These are phyloP conservation scores for Trichoderma endophyticum DNA, from an alignment of 2,329 filamentous ascomycete species.

Conservation along the genomic window DNA sequence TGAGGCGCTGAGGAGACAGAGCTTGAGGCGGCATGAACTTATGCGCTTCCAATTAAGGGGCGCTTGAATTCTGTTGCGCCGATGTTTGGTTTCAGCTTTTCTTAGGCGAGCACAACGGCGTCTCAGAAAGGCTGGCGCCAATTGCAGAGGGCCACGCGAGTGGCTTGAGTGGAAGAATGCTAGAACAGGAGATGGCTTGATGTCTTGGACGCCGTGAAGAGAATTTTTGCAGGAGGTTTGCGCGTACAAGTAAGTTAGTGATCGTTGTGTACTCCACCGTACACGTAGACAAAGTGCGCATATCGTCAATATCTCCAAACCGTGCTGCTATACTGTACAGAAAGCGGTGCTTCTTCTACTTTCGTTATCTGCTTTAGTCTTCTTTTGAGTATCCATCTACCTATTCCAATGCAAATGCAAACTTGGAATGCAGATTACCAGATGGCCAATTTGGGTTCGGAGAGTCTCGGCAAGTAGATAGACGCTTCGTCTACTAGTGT, in stretches of 20 bases:
- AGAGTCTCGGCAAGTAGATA: not conserved
- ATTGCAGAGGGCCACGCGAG: slow-evolving; percentile 10
- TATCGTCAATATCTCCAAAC: too few relatives aligned
- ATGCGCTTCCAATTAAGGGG: slow-evolving; percentile 8
- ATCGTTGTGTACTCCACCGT: too few relatives aligned
- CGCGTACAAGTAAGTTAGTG: not conserved
- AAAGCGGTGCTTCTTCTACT: not conserved
- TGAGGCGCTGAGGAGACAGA: not conserved
- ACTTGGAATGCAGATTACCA: not conserved
- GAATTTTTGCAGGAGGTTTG: not conserved
- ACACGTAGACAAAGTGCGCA: not conserved
- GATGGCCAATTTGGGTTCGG: not conserved
- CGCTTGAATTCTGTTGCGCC: not conserved
- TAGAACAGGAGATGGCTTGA: slow-evolving; percentile 1
- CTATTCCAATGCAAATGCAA: not conserved
- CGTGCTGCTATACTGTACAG: not conserved
- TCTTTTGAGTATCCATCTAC: not conserved
- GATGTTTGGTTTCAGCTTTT: slow-evolving; percentile 8
- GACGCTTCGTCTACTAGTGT: not conserved
- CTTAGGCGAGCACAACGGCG: not conserved
- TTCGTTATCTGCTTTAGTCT: not conserved
- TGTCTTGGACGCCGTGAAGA: not conserved
- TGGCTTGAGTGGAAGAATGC: slow-evolving; percentile 2
- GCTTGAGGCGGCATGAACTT: not conserved
- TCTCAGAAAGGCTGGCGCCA: slow-evolving; percentile 13